These are phyloP conservation scores for Kitagawia praeruptora DNA, from an alignment of 129 eudicot species.

Conservation along the genomic window DNA sequence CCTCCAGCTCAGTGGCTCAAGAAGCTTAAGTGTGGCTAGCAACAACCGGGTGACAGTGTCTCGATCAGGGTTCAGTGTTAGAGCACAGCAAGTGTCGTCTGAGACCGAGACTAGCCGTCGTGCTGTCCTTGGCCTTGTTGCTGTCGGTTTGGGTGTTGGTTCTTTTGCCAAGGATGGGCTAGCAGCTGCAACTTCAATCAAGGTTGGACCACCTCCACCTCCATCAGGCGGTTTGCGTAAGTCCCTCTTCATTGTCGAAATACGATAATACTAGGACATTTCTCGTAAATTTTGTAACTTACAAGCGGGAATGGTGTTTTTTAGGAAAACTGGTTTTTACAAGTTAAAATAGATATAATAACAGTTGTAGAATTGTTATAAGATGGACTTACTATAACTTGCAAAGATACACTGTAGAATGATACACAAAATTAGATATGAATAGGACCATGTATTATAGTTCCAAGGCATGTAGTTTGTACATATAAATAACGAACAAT, in stretches of 20 bases:
- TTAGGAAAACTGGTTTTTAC: no score
- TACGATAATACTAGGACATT: neutral
- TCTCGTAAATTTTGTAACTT: no score
- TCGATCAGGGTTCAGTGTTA: slow-evolving; percentile 47
- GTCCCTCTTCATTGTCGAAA: neutral
- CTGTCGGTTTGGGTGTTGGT: slow-evolving; percentile 73
- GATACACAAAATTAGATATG: no score
- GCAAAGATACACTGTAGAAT: no score
- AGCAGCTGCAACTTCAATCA: slow-evolving; percentile 74
- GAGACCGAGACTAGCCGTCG: slow-evolving; percentile 85
- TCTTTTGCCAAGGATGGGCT: slow-evolving; percentile 75
- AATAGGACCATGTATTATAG: no score
- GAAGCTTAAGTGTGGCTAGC: slow-evolving; percentile 36
- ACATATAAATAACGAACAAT: no score
- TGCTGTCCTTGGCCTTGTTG: slow-evolving; percentile 78
- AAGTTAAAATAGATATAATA: no score
- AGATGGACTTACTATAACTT: no score
- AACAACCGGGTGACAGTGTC: slow-evolving; percentile 26
- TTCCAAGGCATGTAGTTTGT: no score
- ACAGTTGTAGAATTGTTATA: no score
- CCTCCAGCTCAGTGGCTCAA: slow-evolving; percentile 47
- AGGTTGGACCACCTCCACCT: slow-evolving; percentile 9
- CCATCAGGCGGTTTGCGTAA: slow-evolving; percentile 12
- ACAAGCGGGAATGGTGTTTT: no score
- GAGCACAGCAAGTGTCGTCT: slow-evolving; percentile 59